These are phyloP conservation scores for Penicillium glabrum DNA, from an alignment of 2,329 filamentous ascomycete genomes.

Conservation along the genomic window DNA sequence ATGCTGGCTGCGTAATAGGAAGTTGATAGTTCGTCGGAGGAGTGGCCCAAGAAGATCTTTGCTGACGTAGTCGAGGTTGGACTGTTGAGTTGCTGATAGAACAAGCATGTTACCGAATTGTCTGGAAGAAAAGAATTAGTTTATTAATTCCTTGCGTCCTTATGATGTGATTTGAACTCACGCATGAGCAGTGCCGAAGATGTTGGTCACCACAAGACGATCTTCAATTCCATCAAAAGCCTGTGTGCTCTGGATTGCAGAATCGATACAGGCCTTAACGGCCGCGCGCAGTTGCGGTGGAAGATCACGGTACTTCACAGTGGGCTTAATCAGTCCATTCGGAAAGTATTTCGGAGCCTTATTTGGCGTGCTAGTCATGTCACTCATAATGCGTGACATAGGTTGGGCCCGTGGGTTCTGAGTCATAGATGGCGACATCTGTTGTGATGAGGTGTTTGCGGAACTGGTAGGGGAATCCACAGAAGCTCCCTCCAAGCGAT, in stretches of 20 bases:
- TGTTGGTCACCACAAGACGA: slow-evolving; percentile 86
- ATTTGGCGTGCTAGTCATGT: slow-evolving; percentile 32
- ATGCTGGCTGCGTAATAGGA: slow-evolving; percentile 68
- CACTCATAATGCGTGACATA: slow-evolving; percentile 34
- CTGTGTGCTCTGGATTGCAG: slow-evolving; percentile 79
- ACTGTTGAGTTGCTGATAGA: slow-evolving; percentile 76
- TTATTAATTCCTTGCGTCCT: not conserved
- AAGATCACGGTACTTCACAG: slow-evolving; percentile 24
- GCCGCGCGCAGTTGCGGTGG: slow-evolving; percentile 53
- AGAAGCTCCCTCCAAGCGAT: slow-evolving; percentile 5
- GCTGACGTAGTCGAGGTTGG: slow-evolving; percentile 63
- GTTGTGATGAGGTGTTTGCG: slow-evolving; percentile 30
- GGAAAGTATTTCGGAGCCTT: slow-evolving; percentile 1
- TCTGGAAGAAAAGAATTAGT: slow-evolving; percentile 49
- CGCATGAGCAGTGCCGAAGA: slow-evolving; percentile 94
- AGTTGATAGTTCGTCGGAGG: slow-evolving; percentile 71
- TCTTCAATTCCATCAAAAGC: slow-evolving; percentile 67
- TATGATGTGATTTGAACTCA: slow-evolving; percentile 55
- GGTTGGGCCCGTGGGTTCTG: slow-evolving; percentile 25
- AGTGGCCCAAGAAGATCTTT: slow-evolving; percentile 58
- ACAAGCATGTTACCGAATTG: slow-evolving; percentile 97
- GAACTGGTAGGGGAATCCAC: slow-evolving; percentile 35
- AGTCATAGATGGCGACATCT: slow-evolving; percentile 38
- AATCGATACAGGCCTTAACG: slow-evolving; percentile 64
- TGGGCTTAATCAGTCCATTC: slow-evolving; percentile 19